phyloP scores from a whole-genome alignment of 139 green algal genomes.

The Chlamydomonas eustigma region DNA sequence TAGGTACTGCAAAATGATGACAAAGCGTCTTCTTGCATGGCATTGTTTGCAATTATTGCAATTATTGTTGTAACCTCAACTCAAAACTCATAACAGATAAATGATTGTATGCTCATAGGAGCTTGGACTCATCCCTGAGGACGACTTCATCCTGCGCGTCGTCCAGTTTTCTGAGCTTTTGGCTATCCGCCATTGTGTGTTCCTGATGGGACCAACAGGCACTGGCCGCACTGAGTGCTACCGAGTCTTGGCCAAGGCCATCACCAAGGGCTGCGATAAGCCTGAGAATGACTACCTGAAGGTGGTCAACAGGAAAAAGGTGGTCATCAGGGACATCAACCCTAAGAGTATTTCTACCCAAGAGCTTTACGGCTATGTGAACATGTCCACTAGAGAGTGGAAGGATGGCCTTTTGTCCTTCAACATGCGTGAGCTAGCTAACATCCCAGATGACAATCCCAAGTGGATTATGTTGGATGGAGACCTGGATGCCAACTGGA shows the following conservation, averaged over 20 bases:
- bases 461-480: conserved; percentile 88
- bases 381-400: conserved; percentile 84
- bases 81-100: too few species aligned
- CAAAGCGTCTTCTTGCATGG: too few species aligned
- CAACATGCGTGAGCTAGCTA: conserved; percentile 86
- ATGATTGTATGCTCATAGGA: too few species aligned
- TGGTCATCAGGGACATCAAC: conserved; percentile 77
- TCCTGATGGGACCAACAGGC: conserved; percentile 80
- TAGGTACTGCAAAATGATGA: too few species aligned
- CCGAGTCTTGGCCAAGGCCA: conserved; percentile 72
- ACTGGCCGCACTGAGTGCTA: conserved; percentile 71
- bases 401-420: conserved; percentile 83
- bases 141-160: conserved; percentile 75
- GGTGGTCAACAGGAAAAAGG: conserved; percentile 75
- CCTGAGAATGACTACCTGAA: conserved; percentile 84
- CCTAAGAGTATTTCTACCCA: conserved; percentile 84
- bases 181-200: conserved; percentile 83
- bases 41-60: too few species aligned
- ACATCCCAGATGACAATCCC: conserved; percentile 76
- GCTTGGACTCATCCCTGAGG: conserved; percentile 54
- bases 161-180: conserved; percentile 77
- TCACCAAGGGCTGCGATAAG: conserved; percentile 60
- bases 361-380: conserved; percentile 87
- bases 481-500: conserved; percentile 86
- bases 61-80: too few species aligned